A percentile compares a stretch with the other conserved stretches of the same genome.
phyloP scores from a whole-genome alignment of 2,329 filamentous ascomycete species.

The Nectriaceae sp. region DNA sequence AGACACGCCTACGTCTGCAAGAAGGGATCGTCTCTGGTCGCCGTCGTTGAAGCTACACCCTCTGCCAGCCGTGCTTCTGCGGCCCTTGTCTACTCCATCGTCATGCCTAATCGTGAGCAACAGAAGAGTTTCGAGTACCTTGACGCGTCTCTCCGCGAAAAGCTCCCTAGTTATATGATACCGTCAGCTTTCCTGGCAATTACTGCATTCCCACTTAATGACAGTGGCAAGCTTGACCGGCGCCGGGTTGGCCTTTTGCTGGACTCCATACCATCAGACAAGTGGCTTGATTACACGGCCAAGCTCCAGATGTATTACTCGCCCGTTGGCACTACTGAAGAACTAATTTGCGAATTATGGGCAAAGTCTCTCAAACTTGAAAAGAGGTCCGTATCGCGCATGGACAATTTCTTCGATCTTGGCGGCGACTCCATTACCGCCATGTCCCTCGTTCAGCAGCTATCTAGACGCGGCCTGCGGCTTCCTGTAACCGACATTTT shows the following conservation, averaged over 20 bases:
- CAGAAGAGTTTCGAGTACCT: constrained; percentile 19
- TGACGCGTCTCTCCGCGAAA: neutral
- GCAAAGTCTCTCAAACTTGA: neutral
- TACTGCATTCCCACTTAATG: neutral
- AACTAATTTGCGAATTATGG: neutral
- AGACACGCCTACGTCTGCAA: neutral
- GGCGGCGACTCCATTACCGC: neutral
- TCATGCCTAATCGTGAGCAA: constrained; percentile 3
- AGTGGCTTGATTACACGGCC: neutral
- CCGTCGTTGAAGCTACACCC: neutral
- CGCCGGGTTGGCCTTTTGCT: neutral
- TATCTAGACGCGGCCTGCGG: neutral
- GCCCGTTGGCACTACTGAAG: neutral
- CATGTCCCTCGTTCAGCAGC: neutral
- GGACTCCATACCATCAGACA: neutral
- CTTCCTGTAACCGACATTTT: constrained; percentile 1
- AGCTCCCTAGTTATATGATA: constrained; percentile 7
- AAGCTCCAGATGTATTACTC: neutral
- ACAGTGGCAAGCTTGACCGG: constrained; percentile 2
- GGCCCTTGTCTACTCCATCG: neutral
- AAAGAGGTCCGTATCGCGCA: neutral
- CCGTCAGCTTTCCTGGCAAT: constrained; percentile 4
- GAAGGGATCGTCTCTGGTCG: neutral
- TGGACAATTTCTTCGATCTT: neutral
- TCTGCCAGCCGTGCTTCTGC: neutral